These are phyloP conservation scores for Pseudocercospora cruenta DNA, from an alignment of 2,329 filamentous ascomycete species.

Conservation along the genomic window DNA sequence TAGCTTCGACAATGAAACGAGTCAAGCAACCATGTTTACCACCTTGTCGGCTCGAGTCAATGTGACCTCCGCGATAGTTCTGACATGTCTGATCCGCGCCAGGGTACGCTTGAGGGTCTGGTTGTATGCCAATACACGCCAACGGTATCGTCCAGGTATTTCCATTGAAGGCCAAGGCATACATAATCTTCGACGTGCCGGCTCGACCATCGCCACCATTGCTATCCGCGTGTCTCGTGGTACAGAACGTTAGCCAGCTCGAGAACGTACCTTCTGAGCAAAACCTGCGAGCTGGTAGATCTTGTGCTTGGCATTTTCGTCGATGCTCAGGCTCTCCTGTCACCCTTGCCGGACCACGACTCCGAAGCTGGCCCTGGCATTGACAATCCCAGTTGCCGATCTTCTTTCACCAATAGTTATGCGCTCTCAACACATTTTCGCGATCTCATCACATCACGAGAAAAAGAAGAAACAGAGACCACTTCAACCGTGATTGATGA, in stretches of 20 bases:
- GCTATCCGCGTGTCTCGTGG: background rate
- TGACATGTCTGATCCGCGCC: slow-evolving; percentile 4
- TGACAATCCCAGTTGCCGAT: too few species aligned
- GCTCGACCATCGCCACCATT: background rate
- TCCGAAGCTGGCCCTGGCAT: too few species aligned
- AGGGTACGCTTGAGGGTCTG: background rate
- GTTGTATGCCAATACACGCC: background rate
- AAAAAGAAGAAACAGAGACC: background rate
- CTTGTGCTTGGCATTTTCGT: background rate
- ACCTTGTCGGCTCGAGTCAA: background rate
- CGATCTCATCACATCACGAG: too few species aligned
- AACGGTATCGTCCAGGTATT: background rate
- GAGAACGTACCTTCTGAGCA: background rate
- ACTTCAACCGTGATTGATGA: background rate
- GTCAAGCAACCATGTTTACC: background rate
- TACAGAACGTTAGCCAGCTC: background rate
- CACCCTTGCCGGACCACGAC: too few species aligned
- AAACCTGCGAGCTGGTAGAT: background rate
- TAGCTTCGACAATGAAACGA: background rate
- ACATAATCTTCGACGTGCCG: background rate
- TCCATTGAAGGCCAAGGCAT: background rate
- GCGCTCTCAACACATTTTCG: background rate
- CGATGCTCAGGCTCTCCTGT: background rate
- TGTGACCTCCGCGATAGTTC: background rate
- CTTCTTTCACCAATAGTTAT: background rate